Base-by-base conservation (phyloP, 2,329 filamentous ascomycete species). In the Rhexocercosporidium sp. region DNA sequence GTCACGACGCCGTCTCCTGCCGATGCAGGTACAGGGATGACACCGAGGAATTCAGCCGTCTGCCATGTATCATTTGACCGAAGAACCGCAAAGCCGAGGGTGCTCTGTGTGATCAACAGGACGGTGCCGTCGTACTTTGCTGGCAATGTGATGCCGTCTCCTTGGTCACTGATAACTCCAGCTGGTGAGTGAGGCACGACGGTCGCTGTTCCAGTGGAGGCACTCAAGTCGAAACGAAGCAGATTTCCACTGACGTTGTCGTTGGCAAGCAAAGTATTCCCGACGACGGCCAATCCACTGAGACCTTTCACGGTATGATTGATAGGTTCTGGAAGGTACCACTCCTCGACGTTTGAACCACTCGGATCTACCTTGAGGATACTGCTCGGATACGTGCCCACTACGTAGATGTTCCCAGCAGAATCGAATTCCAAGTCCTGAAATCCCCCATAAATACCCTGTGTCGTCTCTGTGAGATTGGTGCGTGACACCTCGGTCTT, bases 371-470 rank as follows among this genome's bases (percentile, higher is more conserved):
- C 44, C 25, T 66, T 66, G 12, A 66, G 16, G 31, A 66, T 66
- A 37, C 65, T 66, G 11, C 37, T 47, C 14, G 59, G 59, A 27
- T 49, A 66, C 18, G 65, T 66, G 9, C 59, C 53, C 6, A 66
- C 65, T 0, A 66, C 59, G 34, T 66, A 66, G 20, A 62, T 53
- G 34, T 63, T 66, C 16, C 65, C 60, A 11, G 16, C 14, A 14
- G 65, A 39, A 25, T 66, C 65, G 25, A 60, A 57, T n/a, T 57
- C 59, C 3, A 62, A n/a, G 11, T 66, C 65, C 34, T 66, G 65
- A 29, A 39, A 66, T 0, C 59, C 65, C 20, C 65, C 65, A 39
- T 62, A 66, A 3, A 41, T 6, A 3, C 59, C 65, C 5, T 63
- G 59, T 8, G 59, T 63, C 3, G 57, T 62, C n/a, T 47, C 59